phyloP scores from a whole-genome alignment of 2,329 filamentous ascomycete species.

The Podosphaera aphanis region DNA sequence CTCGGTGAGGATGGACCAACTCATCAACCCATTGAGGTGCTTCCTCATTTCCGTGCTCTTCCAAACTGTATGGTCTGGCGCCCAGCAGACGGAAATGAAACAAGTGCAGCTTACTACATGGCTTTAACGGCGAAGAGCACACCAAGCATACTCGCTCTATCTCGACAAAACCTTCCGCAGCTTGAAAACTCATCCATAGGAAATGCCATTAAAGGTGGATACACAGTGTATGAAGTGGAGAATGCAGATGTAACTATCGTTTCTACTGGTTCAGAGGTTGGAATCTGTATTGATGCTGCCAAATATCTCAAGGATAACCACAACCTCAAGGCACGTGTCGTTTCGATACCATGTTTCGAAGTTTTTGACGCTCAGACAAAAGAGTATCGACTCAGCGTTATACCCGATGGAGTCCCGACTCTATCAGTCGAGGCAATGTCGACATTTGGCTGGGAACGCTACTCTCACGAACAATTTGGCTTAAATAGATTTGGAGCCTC shows the following conservation, averaged over 20 bases:
- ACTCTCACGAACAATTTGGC: constrained; percentile 97
- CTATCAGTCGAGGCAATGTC: constrained; percentile 90
- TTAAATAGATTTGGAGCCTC: constrained; percentile 97
- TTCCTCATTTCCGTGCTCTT: constrained; percentile 93
- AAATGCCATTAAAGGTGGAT: constrained; percentile 82
- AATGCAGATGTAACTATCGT: constrained; percentile 72
- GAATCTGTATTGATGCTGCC: constrained; percentile 76
- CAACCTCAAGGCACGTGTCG: constrained; percentile 68
- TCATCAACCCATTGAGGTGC: constrained; percentile 96
- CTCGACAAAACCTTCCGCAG: constrained; percentile 94
- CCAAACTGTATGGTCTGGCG: constrained; percentile 99
- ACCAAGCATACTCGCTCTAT: constrained; percentile 80
- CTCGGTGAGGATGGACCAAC: constrained; percentile 96
- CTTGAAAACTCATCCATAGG: constrained; percentile 84
- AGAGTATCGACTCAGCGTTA: constrained; percentile 80
- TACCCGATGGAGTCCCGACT: constrained; percentile 82
- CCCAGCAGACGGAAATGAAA: constrained; percentile 95
- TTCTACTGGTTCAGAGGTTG: constrained; percentile 88
- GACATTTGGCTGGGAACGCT: constrained; percentile 97
- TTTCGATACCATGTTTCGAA: constrained; percentile 91
- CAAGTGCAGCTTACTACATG: constrained; percentile 89
- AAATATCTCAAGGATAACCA: constrained; percentile 80
- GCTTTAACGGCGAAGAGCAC: constrained; percentile 75
- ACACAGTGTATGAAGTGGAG: constrained; percentile 67
- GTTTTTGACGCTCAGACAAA: constrained; percentile 85